phyloP scores from a whole-genome alignment of 2,329 filamentous ascomycete genomes.

The Didymella exigua region DNA sequence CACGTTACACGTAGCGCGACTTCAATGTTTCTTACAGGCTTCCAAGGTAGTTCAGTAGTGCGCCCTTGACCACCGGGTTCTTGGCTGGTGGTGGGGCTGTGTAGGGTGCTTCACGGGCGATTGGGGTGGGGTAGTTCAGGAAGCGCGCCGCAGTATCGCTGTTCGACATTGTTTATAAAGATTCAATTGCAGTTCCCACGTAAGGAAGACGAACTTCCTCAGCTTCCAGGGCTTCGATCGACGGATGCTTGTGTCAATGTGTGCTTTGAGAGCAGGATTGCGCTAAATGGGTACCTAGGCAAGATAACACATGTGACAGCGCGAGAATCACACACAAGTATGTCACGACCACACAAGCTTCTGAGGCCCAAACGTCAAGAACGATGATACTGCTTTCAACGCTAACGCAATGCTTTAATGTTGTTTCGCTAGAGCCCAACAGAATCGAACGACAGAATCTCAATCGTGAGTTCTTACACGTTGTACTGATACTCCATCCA shows the following conservation, averaged over 20 bases:
- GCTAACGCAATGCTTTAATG: slow-evolving; percentile 2
- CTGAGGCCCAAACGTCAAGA: neutral
- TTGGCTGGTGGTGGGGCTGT: slow-evolving; percentile 47
- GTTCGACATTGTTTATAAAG: slow-evolving; percentile 27
- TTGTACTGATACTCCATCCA: neutral
- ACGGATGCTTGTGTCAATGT: neutral
- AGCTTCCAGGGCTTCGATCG: neutral
- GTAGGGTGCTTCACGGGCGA: slow-evolving; percentile 42
- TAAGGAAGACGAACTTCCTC: neutral
- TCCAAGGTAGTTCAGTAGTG: slow-evolving; percentile 65
- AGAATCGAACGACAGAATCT: slow-evolving; percentile 3
- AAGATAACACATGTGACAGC: slow-evolving; percentile 6
- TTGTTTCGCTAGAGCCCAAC: slow-evolving; percentile 7
- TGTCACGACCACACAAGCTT: neutral
- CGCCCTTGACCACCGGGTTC: slow-evolving; percentile 74
- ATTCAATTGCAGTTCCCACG: neutral
- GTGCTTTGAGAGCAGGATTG: neutral
- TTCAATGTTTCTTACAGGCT: slow-evolving; percentile 58
- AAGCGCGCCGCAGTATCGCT: slow-evolving; percentile 27
- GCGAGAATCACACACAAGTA: neutral
- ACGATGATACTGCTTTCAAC: neutral
- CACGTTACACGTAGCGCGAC: slow-evolving; percentile 13
- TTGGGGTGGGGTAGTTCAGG: slow-evolving; percentile 46
- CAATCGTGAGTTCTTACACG: slow-evolving; percentile 2
- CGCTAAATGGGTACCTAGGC: neutral